phyloP scores from a whole-genome alignment of 164 flowering plant species.

The Berberis vulgaris region DNA sequence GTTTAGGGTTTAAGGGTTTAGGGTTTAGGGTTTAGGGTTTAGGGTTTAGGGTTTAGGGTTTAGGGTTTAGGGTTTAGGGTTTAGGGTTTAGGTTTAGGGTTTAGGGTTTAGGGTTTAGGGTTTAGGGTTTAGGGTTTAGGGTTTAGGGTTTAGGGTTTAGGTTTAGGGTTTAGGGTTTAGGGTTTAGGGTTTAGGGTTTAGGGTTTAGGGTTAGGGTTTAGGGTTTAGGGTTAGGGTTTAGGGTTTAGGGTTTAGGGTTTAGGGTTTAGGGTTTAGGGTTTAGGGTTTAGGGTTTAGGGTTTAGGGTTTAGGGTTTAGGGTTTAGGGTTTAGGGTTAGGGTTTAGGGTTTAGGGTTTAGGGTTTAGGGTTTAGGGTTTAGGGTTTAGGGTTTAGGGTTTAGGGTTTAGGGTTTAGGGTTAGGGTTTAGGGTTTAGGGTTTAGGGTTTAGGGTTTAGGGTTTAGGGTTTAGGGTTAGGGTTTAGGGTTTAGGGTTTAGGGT shows the following conservation, averaged over 20 bases:
- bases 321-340: conserved; percentile 16
- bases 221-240: conserved; percentile 7
- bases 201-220: too few species aligned
- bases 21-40: not conserved
- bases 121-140: conserved; percentile 6
- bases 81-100: conserved; percentile 4
- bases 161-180: conserved; percentile 10
- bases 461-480: conserved; percentile 10
- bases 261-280: conserved; percentile 1
- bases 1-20: conserved; percentile 1
- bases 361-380: conserved; percentile 16
- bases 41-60: conserved; percentile 4
- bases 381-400: conserved; percentile 15
- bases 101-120: conserved; percentile 7
- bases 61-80: conserved; percentile 7
- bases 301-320: conserved; percentile 15
- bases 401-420: conserved; percentile 12
- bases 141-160: conserved; percentile 5
- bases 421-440: conserved; percentile 11
- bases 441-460: conserved; percentile 12
- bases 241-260: conserved; percentile 6
- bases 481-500: conserved; percentile 15
- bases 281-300: conserved; percentile 10
- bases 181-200: conserved; percentile 10
- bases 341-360: conserved; percentile 19